A percentile compares a stretch with the other conserved stretches of the same genome.
Conservation (phyloP, 1,284 basidiomycete species). For the Rhodofomes roseus region DNA sequence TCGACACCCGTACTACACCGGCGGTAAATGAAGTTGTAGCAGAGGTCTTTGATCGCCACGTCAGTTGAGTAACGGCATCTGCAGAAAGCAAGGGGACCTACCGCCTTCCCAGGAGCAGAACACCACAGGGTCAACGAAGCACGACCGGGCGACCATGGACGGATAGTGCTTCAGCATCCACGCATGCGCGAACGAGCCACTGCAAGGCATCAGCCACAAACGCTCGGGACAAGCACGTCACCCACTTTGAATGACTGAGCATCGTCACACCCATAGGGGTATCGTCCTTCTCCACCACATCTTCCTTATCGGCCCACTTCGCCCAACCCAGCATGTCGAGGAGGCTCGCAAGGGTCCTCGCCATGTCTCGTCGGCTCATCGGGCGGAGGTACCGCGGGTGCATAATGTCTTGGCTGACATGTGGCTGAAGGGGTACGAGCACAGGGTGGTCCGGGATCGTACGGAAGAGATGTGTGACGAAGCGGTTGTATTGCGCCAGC, state of each 20-base stretch:
- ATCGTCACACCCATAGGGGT: constrained; percentile 58
- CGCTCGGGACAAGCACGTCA: constrained; percentile 5
- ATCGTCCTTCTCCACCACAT: constrained; percentile 11
- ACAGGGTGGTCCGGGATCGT: constrained; percentile 69
- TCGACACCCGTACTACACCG: constrained; percentile 63
- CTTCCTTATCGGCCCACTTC: constrained; percentile 20
- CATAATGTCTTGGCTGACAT: constrained; percentile 83
- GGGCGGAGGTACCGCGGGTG: constrained; percentile 71
- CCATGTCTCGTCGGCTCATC: constrained; percentile 58
- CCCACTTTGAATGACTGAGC: constrained; percentile 86
- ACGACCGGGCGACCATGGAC: constrained; percentile 65
- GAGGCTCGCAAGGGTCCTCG: constrained; percentile 54
- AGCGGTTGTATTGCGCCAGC: constrained; percentile 58
- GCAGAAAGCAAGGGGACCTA: constrained; percentile 27
- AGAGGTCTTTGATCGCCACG: constrained; percentile 55
- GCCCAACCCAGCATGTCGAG: constrained; percentile 68
- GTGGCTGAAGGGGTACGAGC: constrained; percentile 77
- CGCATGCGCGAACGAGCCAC: constrained; percentile 73
- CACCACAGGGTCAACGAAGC: constrained; percentile 86
- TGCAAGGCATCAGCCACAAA: constrained; percentile 24
- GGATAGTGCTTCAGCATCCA: constrained; percentile 84
- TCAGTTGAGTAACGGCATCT: not conserved
- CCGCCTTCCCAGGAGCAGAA: constrained; percentile 92
- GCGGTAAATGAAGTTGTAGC: constrained; percentile 84
- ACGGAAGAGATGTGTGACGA: constrained; percentile 47